Evolutionary conservation across 2,329 filamentous ascomycete species (phyloP), one percentile per base, ranked within the genome.

Genomic region (Colletotrichum shisoi): DNA sequence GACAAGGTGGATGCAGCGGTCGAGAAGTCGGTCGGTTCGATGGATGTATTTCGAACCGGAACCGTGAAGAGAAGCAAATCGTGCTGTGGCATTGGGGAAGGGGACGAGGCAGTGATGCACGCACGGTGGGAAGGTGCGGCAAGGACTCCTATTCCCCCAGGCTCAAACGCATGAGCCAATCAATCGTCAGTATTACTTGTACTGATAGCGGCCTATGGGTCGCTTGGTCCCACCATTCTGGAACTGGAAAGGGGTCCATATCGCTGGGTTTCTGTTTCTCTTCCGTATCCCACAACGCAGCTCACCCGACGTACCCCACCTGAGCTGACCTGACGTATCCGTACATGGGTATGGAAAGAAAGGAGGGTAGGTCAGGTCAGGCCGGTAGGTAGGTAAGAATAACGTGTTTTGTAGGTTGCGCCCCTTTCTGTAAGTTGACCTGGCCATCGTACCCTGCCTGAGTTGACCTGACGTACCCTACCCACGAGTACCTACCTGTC

Each of bases 241-340:
- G 54, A 44, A 34, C 24, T 37, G 39, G 61, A 42, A 59, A 63
- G n/a, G 44, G 60, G 21, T 24, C 13, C 12, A 11, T 7, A 39
- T 39, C 19, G 19, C 31, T 59, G 57, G 31, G 5, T 39, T 13
- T 8, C 44, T 31, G 21, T 21, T 59, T 11, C 31, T n/a, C n/a
- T n/a, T n/a, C n/a, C n/a, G n/a, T n/a, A 45, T 39, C 44, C 34
- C 39, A 24, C 31, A 3, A 34, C 9, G 31, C 31, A 34, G 31
- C 31, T 34, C 31, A 34, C 31, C 31, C 31, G 27, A 31, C 27
- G 27, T 31, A 31, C 7, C 27, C 27, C 27, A 31, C 27, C 7
- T 2, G 7, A 8, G 7, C 2, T 31, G 27, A 31, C 27, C 27
- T 31, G 7, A 24, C 24, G 24, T n/a, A n/a, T n/a, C n/a, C n/a